Evolutionary conservation across 306 rosid genomes (phyloP), one percentile per base, ranked within the genome.

Genomic region (Fragaria vesca): DNA sequence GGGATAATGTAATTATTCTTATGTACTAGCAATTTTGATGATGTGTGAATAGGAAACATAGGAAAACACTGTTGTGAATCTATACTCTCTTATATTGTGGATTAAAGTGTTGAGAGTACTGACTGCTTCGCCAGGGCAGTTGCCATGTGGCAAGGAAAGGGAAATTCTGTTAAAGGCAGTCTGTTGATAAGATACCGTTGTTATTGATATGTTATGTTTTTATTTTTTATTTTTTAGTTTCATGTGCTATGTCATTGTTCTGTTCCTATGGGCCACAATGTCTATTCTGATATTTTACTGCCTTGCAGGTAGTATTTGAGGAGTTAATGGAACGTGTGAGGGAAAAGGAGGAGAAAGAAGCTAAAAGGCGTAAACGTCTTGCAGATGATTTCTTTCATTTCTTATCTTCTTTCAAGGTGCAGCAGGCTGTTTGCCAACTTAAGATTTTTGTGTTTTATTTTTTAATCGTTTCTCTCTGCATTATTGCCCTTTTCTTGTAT

Each of bases 331-430:
- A 88, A 81, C 88, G 96, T 60, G 90, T 82, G 16, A 86, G 81
- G 83, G 97, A 94, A 87, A 94, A 88, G 85, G 97, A 94, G 83
- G 97, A 94, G 83, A 94, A 91, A 86, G 97, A 91, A 81, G 93
- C 93, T 66, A 94, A 90, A 87, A 92, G 86, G 81, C 96, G 87
- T 55, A 92, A 90, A 86, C 96, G 96, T 69, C 93, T 89, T 76
- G 82, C 81, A 17, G 97, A 92, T 83, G 96, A 89, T 67, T 94
- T 92, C 66, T 77, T 81, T 85, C 84, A 79, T 74, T 66, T 90
- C 54, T 80, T 94, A 67, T 87, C 85, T 87, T 89, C 94, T 54
- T 81, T 72, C 72, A 92, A 92, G 97, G 98, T 94, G 76, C 75
- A 38, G 80, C 83, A 68, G 75, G 52, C 74, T 76, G 58, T 51